Conservation (phyloP, 2,329 filamentous ascomycete genomes). For the Microdochium bolleyi region DNA sequence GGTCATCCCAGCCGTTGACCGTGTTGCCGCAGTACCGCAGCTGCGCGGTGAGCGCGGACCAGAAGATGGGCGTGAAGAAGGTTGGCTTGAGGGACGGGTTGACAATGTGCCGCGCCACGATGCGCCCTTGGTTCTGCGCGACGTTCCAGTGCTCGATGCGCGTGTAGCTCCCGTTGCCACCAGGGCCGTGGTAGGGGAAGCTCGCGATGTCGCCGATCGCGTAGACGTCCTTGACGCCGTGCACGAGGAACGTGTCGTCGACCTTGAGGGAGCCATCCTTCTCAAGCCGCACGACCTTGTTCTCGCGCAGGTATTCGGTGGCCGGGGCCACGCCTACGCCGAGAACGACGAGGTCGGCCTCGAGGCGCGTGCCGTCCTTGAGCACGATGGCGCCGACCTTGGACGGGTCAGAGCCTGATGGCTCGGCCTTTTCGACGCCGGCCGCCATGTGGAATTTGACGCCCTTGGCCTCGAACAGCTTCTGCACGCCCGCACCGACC, state of each 20-base stretch:
- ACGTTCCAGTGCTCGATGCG: constrained; percentile 99
- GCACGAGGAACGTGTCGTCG: constrained; percentile 71
- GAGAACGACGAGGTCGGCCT: constrained; percentile 84
- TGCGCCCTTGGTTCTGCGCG: constrained; percentile 83
- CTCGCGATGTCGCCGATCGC: constrained; percentile 93
- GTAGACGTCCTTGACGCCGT: constrained; percentile 74
- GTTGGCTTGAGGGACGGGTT: constrained; percentile 53
- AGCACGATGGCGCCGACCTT: constrained; percentile 75
- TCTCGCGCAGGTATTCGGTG: constrained; percentile 73
- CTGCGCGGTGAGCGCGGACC: constrained; percentile 86
- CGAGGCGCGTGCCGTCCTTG: constrained; percentile 76
- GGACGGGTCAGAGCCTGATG: constrained; percentile 57
- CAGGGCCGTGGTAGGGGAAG: constrained; percentile 88
- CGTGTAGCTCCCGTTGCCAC: constrained; percentile 61
- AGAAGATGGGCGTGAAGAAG: constrained; percentile 88
- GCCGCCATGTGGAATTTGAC: constrained; percentile 83
- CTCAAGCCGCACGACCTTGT: constrained; percentile 61
- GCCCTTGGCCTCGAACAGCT: constrained; percentile 72
- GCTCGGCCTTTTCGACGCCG: constrained; percentile 72
- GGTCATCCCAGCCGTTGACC: constrained; percentile 72
- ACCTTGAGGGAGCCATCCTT: constrained; percentile 80
- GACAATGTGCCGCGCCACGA: constrained; percentile 70
- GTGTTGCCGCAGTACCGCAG: constrained; percentile 92
- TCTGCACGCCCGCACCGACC: constrained; percentile 75
- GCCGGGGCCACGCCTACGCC: constrained; percentile 84